phyloP scores from a whole-genome alignment of 2,329 filamentous ascomycete species.

The Rasamsonia emersonii region DNA sequence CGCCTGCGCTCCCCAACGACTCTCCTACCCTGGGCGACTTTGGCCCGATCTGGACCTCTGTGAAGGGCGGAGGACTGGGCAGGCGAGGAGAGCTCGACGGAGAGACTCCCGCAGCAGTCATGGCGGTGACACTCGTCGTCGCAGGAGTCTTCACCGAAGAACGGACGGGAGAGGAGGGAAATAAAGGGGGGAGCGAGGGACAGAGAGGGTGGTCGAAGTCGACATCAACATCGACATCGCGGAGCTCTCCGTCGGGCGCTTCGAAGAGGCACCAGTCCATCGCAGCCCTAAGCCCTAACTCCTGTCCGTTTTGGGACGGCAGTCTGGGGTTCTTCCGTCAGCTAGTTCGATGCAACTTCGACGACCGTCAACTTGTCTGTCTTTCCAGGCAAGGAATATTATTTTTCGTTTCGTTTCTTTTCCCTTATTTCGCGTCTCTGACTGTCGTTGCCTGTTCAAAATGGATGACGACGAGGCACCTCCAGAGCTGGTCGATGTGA shows the following conservation, averaged over 20 bases:
- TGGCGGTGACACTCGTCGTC: conserved; percentile 14
- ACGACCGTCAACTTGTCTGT: not conserved
- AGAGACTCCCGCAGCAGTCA: conserved; percentile 39
- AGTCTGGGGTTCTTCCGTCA: conserved; percentile 5
- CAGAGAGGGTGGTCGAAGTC: conserved; percentile 3
- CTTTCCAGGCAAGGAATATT: too few species aligned
- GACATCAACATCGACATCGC: conserved; percentile 8
- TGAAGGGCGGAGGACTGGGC: conserved; percentile 86
- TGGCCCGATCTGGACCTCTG: conserved; percentile 84
- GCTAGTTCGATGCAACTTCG: not conserved
- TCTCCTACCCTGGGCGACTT: conserved; percentile 62
- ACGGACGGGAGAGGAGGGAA: conserved; percentile 24
- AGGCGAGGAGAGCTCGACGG: conserved; percentile 77
- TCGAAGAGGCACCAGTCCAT: conserved; percentile 10
- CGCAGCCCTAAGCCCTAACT: conserved; percentile 27
- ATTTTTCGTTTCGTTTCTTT: too few species aligned
- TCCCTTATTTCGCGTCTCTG: too few species aligned
- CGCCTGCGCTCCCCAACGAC: conserved; percentile 50
- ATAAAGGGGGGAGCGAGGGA: conserved; percentile 17
- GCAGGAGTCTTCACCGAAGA: conserved; percentile 3
- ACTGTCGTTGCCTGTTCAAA: conserved; percentile 1
- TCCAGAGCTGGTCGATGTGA: conserved; percentile 36
- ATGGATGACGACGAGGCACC: conserved; percentile 37
- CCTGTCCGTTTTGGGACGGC: conserved; percentile 8
- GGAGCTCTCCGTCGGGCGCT: conserved; percentile 7